These are phyloP conservation scores for Coemansia reversa DNA, from an alignment of 192 early-diverging fungal genomes.

Conservation along the genomic window DNA sequence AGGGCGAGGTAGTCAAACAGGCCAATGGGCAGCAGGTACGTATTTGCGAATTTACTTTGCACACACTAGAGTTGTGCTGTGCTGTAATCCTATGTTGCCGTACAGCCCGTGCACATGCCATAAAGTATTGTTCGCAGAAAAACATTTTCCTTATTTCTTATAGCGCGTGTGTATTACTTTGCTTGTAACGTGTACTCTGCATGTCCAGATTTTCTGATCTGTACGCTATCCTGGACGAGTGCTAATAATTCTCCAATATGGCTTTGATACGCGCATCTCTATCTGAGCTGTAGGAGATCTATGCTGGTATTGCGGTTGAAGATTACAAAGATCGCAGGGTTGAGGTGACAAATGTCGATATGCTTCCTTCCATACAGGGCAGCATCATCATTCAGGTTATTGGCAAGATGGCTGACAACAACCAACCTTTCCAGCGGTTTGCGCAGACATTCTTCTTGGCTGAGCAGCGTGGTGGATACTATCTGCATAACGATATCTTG, in stretches of 20 bases:
- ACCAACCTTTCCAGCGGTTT: slow-evolving; percentile 78
- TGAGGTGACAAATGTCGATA: slow-evolving; percentile 83
- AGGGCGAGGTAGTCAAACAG: slow-evolving; percentile 68
- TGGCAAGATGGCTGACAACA: slow-evolving; percentile 88
- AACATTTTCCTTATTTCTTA: slow-evolving; percentile 26
- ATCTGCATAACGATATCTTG: slow-evolving; percentile 92
- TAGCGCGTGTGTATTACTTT: slow-evolving; percentile 20
- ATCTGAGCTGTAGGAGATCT: slow-evolving; percentile 71
- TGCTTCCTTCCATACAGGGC: slow-evolving; percentile 68
- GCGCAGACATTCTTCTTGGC: slow-evolving; percentile 91
- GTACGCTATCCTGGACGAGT: too few species aligned
- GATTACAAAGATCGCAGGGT: slow-evolving; percentile 88
- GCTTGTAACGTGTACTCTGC: too few species aligned
- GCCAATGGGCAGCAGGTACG: slow-evolving; percentile 67
- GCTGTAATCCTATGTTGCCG: neutral
- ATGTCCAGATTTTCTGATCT: too few species aligned
- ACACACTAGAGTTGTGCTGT: neutral
- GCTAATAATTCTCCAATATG: too few species aligned
- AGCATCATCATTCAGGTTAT: slow-evolving; percentile 89
- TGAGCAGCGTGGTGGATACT: slow-evolving; percentile 86
- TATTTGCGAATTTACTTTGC: slow-evolving; percentile 2
- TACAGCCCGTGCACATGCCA: neutral
- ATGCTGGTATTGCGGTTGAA: slow-evolving; percentile 67
- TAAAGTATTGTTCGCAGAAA: too few species aligned
- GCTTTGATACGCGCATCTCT: too few species aligned